Conservation (phyloP, 73 alveolate species). For the Paramecium octaurelia region DNA sequence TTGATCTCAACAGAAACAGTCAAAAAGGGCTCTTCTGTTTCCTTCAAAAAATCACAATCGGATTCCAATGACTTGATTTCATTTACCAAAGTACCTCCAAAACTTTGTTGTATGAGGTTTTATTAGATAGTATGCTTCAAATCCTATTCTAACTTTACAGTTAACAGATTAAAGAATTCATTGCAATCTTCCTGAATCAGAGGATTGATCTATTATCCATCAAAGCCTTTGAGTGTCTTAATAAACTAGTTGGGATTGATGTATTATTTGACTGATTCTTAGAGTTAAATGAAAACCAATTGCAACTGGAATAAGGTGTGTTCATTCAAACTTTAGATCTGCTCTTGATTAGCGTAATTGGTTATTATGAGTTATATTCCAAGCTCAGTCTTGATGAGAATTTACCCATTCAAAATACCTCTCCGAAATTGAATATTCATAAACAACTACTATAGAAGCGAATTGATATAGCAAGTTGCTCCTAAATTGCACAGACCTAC, state of each 20-base stretch:
- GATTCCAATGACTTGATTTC: conserved; percentile 71
- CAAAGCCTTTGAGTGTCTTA: conserved; percentile 77
- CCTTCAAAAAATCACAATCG: conserved; percentile 84
- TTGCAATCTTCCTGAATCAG: conserved; percentile 86
- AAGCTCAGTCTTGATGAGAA: neutral
- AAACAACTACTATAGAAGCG: conserved; percentile 86
- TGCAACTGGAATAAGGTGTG: conserved; percentile 81
- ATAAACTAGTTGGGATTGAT: conserved; percentile 86
- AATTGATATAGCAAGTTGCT: conserved; percentile 94
- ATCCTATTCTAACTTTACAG: conserved; percentile 84
- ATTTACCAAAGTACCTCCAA: conserved; percentile 73
- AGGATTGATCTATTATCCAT: conserved; percentile 79
- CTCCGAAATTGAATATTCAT: conserved; percentile 78
- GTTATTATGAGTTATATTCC: neutral
- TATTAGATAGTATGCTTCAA: conserved; percentile 76
- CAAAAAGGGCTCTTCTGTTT: conserved; percentile 84
- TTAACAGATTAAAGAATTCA: conserved; percentile 86
- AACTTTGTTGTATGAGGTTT: conserved; percentile 68
- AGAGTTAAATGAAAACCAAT: conserved; percentile 80
- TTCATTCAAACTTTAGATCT: conserved; percentile 43
- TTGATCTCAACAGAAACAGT: conserved; percentile 84
- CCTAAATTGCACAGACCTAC: conserved; percentile 75
- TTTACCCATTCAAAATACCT: conserved; percentile 44
- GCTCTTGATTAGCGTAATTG: neutral
- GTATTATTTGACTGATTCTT: conserved; percentile 79